These are phyloP conservation scores for Berberis thunbergii DNA, from an alignment of 164 flowering plant species.

Conservation along the genomic window DNA sequence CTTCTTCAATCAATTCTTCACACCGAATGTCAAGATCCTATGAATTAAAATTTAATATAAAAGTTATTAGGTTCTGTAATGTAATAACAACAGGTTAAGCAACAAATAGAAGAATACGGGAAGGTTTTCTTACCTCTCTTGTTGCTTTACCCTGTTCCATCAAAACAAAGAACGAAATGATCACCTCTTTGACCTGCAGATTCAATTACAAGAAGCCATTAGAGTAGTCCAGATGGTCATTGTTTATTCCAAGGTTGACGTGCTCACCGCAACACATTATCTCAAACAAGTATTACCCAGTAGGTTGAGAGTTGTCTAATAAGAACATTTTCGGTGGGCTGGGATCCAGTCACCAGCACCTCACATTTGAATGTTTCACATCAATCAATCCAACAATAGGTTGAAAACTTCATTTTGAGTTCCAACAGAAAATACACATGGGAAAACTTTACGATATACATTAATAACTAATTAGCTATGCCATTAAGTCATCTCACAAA, in stretches of 20 bases:
- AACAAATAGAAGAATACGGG: neutral
- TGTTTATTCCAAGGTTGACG: neutral
- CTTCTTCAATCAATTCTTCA: constrained; percentile 61
- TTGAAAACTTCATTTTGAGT: too few relatives aligned
- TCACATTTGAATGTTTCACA: too few relatives aligned
- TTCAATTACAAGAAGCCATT: neutral
- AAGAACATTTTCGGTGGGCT: too few relatives aligned
- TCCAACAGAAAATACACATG: too few relatives aligned
- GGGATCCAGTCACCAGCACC: too few relatives aligned
- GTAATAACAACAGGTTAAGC: neutral
- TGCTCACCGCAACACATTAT: neutral
- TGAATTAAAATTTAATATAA: constrained; percentile 3
- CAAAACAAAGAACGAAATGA: constrained; percentile 54
- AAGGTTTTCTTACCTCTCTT: constrained; percentile 22
- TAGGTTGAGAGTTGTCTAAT: too few relatives aligned
- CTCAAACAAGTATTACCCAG: too few relatives aligned
- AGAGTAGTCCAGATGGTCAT: neutral
- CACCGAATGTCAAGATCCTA: constrained; percentile 62
- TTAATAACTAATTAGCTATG: too few relatives aligned
- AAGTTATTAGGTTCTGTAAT: neutral
- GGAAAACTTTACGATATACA: too few relatives aligned
- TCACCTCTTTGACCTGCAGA: constrained; percentile 76
- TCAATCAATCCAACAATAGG: too few relatives aligned
- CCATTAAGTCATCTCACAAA: too few relatives aligned
- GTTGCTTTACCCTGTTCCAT: constrained; percentile 83